phyloP scores from a whole-genome alignment of 192 early-diverging fungal genomes.

The Linnemannia schmuckeri region DNA sequence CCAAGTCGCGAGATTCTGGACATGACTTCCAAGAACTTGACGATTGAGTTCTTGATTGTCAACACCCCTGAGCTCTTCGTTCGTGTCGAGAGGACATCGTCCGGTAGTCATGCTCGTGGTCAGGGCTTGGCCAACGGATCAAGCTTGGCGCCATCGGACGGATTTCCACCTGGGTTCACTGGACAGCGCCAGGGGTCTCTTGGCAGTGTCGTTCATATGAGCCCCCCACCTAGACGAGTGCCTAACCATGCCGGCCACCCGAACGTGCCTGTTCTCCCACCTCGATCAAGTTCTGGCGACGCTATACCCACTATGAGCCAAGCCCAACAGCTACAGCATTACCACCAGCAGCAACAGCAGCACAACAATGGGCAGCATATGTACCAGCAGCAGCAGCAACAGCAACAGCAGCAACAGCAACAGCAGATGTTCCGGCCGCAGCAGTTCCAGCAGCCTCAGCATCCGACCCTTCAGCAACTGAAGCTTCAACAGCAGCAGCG shows the following conservation, averaged over 20 bases:
- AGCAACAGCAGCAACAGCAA: constrained; percentile 11
- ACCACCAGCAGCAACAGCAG: not conserved
- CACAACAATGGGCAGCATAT: not conserved
- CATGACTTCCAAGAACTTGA: constrained; percentile 80
- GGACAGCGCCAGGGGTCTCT: constrained; percentile 31
- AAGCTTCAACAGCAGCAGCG: constrained; percentile 27
- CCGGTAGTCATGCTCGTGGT: not conserved
- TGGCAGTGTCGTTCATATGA: constrained; percentile 3
- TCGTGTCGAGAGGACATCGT: constrained; percentile 12
- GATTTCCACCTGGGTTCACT: constrained; percentile 20
- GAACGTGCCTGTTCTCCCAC: constrained; percentile 12
- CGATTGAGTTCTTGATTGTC: constrained; percentile 77
- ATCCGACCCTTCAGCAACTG: constrained; percentile 41
- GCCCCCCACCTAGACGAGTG: constrained; percentile 23
- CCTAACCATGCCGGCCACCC: constrained; percentile 2
- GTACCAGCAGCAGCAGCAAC: constrained; percentile 15
- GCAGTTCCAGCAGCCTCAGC: constrained; percentile 32
- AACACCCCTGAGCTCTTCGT: constrained; percentile 57
- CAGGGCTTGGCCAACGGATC: not conserved
- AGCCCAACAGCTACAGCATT: constrained; percentile 13
- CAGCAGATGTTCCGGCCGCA: constrained; percentile 31
- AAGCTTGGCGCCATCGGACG: not conserved
- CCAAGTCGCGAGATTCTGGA: constrained; percentile 75
- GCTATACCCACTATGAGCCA: constrained; percentile 25
- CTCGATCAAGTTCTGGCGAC: constrained; percentile 41